Base-by-base conservation (phyloP, 2,329 filamentous ascomycete species). In the Xylaria sp. region DNA sequence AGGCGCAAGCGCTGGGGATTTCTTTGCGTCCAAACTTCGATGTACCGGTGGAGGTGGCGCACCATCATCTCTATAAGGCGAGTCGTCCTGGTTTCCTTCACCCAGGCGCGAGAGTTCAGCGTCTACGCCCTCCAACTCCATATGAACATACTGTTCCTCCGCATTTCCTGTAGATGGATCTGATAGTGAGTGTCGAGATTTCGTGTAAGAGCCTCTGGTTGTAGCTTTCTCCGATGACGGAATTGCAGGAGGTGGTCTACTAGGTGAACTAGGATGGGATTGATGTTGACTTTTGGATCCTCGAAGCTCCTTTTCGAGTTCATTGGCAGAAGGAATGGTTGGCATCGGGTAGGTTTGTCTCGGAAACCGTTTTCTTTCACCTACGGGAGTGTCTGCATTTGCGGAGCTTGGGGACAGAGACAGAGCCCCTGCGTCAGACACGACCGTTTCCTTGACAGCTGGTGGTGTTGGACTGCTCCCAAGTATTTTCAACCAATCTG, bases 401-500 rank as follows among this genome's bases (percentile, higher is more conserved):
- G 75, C 54, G 57, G 75, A 64, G 65, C 74, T 69, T 43, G 71
- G 59, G 57, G 78, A 76, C 43, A 71, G 62, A 15, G 71, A 57
- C n/a, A 67, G 73, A 46, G 64, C 73, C 60, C 69, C 75, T 56
- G 71, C 72, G 61, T 55, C 75, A 31, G 77, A 74, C 43, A 77
- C 72, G 18, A 76, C 76, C 33, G 78, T 78, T 15, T 80, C 75
- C 43, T 78, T 78, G 39, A 83, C 76, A 64, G 79, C 75, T 0
- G 86, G 86, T 1, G 88, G 85, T 12, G 86, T 76, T 1, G 87
- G 87, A 31, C 77, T 79, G 49, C 82, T 81, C 18, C 86, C 86
- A 1, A 98, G 83, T 80, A 98, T 93, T 48, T 92, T 88, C 46
- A 98, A 84, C 96, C 96, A 99, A 80, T 98, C 96, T 18, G 88